Percentiles rank a stretch among this genome's conserved stretches.
Evolutionary conservation across 352 stramenopile genomes (phyloP).

Genomic region (Globisporangium spinosum): DNA sequence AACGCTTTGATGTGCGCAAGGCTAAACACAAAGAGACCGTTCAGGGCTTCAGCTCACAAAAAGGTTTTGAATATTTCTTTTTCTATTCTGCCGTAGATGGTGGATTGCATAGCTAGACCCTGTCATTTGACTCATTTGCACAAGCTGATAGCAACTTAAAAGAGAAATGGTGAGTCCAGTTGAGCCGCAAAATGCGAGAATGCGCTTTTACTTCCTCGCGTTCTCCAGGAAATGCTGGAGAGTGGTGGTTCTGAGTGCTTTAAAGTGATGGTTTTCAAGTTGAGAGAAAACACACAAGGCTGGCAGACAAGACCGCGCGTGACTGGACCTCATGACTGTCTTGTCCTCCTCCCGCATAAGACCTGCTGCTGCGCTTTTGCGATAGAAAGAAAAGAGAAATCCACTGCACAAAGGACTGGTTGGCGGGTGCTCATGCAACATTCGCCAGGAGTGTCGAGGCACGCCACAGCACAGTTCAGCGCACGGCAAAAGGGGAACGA

Average conservation of each 20-base stretch:
- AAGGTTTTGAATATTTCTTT: not conserved
- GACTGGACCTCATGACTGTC: not conserved
- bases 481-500: not conserved
- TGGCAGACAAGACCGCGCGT: not conserved
- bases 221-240: not conserved
- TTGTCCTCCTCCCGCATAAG: not conserved
- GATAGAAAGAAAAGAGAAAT: conserved; percentile 5
- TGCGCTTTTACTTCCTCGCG: not conserved
- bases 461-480: not conserved
- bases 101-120: not conserved
- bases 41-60: not conserved
- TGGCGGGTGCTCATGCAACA: not conserved
- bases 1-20: not conserved
- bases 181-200: not conserved
- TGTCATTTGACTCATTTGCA: not conserved
- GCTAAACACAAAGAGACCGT: not conserved
- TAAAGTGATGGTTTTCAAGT: not conserved
- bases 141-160: not conserved
- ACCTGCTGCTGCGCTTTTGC: not conserved
- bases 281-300: not conserved
- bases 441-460: not conserved
- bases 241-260: not conserved
- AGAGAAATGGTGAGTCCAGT: not conserved
- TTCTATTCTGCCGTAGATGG: not conserved
- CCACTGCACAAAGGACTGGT: not conserved